Base-by-base conservation (phyloP, 2,329 filamentous ascomycete species). In the Ophiobolus disseminans region DNA sequence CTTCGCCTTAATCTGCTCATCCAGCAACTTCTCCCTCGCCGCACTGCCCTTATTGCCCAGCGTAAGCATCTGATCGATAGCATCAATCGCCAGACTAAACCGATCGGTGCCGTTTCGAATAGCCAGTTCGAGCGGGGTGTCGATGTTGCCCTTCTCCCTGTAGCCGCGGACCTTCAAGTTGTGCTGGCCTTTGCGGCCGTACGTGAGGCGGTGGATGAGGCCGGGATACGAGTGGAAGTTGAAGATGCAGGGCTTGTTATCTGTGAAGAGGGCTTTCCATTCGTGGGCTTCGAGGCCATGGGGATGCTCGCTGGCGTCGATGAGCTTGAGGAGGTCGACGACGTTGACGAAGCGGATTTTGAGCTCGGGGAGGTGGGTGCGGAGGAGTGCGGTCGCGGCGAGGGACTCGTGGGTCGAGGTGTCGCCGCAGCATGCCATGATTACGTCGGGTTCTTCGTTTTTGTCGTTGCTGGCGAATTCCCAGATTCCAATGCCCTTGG, bases 181-280 rank as follows among this genome's bases (percentile, higher is more conserved):
- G 36, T 79, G 69, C 69, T 81, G 83, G 4, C 87, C 88, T 1
- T 85, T 86, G 1, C 88, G 84, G 75, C 88, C 87, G 76, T 91
- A 91, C 0, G 87, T 88, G 59, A 92, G 74, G 40, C 88, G 81
- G 75, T 91, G 88, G 41, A 92, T 83, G 63, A 92, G 79, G 87
- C 86, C 91, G 7, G 89, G 88, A 75, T 92, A 91, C 23, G 84
- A 87, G 76, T 92, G 89, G 82, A 91, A 92, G 77, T 91, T 91
- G 79, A 92, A 91, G 66, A 91, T 85, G 67, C 90, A 78, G 17
- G 88, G 89, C 57, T 80, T 86, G 76, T 90, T 78, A 13, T 80
- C 78, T 1, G 88, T 91, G 78, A 92, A 92, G 57, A 91, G 75
- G 30, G 86, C 78, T 11, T 73, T 73, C 83, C 86, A 92, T 66